These are phyloP conservation scores for Platanthera zijinensis DNA, from an alignment of 106 monocot genomes.

Conservation along the genomic window DNA sequence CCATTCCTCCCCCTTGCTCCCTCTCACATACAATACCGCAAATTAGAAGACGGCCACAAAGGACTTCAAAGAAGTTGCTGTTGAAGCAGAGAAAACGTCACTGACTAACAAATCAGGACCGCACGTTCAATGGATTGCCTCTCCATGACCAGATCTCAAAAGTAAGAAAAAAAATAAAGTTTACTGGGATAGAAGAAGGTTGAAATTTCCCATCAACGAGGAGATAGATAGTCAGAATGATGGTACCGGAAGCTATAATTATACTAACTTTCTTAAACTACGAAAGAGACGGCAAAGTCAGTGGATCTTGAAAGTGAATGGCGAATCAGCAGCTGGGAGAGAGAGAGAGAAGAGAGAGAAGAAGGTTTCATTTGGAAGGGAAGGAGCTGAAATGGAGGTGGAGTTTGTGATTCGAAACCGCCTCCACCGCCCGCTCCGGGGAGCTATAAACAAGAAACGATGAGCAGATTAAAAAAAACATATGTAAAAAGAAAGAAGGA, in stretches of 20 bases:
- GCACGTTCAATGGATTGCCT: not conserved
- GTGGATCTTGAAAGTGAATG: not conserved
- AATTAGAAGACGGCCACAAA: not conserved
- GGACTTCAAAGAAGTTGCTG: not conserved
- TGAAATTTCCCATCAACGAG: not conserved
- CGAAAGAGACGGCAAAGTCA: not conserved
- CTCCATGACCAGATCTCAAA: not conserved
- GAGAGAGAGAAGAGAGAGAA: too few species aligned
- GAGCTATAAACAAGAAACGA: too few species aligned
- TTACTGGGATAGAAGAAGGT: not conserved
- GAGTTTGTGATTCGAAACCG: too few species aligned
- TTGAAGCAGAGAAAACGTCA: conserved; percentile 1
- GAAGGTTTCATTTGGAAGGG: too few species aligned
- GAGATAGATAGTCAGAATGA: not conserved
- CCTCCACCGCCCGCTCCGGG: too few species aligned
- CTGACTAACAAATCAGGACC: not conserved
- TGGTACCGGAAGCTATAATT: not conserved
- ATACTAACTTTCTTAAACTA: not conserved
- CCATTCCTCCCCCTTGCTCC: conserved; percentile 24
- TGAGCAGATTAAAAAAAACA: too few species aligned
- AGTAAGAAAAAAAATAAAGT: not conserved
- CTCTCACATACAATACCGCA: not conserved
- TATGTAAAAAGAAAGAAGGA: too few species aligned
- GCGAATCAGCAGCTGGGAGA: not conserved
- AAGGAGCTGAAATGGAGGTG: too few species aligned